These are phyloP conservation scores for Aegilops sharonensis DNA, from an alignment of 176 grass and related monocot genomes.

Conservation along the genomic window DNA sequence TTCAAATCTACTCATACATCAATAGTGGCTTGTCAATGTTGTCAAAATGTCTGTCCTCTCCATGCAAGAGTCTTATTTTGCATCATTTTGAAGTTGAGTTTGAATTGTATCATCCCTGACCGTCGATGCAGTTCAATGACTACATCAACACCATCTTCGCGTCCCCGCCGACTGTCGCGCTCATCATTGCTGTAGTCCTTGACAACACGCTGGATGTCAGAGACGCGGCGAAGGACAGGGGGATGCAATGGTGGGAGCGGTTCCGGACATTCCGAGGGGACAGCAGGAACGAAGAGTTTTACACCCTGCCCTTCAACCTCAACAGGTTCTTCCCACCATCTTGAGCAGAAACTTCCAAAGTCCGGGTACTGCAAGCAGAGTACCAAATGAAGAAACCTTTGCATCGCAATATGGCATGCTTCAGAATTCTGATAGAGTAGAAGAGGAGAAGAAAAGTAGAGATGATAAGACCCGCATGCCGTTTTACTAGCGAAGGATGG, in stretches of 20 bases:
- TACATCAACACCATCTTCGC: slow-evolving; percentile 92
- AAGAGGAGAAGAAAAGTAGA: background rate
- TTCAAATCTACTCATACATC: background rate
- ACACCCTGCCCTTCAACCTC: slow-evolving; percentile 92
- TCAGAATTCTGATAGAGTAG: slow-evolving; percentile 2
- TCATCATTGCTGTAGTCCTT: slow-evolving; percentile 70
- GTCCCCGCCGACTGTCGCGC: slow-evolving; percentile 76
- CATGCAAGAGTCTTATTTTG: background rate
- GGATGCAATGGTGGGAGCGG: slow-evolving; percentile 88
- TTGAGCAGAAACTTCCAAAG: slow-evolving; percentile 9
- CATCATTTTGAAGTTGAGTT: background rate
- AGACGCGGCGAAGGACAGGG: slow-evolving; percentile 63
- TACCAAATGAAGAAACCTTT: background rate
- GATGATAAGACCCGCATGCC: background rate
- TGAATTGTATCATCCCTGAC: background rate
- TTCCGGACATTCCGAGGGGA: slow-evolving; percentile 89
- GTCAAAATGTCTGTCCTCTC: background rate
- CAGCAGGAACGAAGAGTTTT: slow-evolving; percentile 88
- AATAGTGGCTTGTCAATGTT: background rate
- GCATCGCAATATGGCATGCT: background rate
- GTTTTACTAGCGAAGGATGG: background rate
- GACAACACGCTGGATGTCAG: slow-evolving; percentile 88
- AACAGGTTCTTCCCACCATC: slow-evolving; percentile 79
- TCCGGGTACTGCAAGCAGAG: background rate
- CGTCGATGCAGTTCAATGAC: slow-evolving; percentile 82